phyloP scores from a whole-genome alignment of 345 rosid genomes.

The Eucalyptus cloeziana region DNA sequence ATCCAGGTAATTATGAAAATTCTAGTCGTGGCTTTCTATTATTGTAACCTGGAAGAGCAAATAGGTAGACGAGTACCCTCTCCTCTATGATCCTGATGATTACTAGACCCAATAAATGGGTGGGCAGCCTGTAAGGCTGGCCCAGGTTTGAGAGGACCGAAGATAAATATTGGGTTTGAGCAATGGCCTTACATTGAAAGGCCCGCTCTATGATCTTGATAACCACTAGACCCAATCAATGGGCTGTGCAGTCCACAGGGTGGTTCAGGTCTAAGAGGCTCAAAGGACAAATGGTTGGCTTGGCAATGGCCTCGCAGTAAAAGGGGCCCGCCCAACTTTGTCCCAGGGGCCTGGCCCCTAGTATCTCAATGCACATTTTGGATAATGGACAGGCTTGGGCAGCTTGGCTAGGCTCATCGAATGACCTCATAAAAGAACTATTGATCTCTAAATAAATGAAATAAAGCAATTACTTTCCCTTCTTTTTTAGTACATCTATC shows the following conservation, averaged over 20 bases:
- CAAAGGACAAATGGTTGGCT: not conserved
- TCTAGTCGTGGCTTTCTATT: not conserved
- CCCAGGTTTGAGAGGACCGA: not conserved
- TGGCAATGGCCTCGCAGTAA: not conserved
- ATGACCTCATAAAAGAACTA: not conserved
- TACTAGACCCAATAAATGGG: not conserved
- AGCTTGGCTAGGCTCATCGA: not conserved
- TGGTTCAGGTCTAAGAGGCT: not conserved
- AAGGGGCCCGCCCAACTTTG: not conserved
- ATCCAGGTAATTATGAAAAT: constrained; percentile 40
- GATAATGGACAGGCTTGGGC: not conserved
- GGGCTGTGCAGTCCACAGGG: not conserved
- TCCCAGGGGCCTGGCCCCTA: not conserved
- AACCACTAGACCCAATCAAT: not conserved
- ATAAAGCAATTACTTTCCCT: not conserved
- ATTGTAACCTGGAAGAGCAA: not conserved
- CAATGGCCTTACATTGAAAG: not conserved
- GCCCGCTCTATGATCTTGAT: not conserved
- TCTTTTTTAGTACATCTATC: not conserved
- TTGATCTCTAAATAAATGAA: not conserved
- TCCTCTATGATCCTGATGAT: not conserved
- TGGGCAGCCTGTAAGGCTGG: not conserved
- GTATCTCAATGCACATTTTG: not conserved
- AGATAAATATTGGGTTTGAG: not conserved
- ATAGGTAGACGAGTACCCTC: not conserved